Evolutionary conservation across 2,329 filamentous ascomycete genomes (phyloP), one percentile per base, ranked within the genome.

Genomic region (Rasamsonia emersonii): DNA sequence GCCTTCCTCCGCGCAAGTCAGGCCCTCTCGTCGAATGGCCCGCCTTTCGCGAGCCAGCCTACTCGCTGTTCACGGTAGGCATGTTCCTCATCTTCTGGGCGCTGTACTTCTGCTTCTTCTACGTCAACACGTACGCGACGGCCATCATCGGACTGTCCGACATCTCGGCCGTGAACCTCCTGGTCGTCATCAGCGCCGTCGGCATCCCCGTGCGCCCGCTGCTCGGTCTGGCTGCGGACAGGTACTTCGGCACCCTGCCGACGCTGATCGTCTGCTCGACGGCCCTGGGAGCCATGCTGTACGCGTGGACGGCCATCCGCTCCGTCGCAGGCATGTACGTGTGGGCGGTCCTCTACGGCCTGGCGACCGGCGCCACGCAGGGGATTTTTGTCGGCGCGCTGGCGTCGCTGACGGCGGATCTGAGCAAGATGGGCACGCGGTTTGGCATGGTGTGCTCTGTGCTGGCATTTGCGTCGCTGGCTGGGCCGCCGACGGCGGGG

Each of bases 101-200:
- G 1, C 50, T 73, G 2, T 77, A 75, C 44, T 69, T 75, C 36
- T 65, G 65, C 6, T 75, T 73, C 43, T 76, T 70, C 55, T 78
- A 77, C 54, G 49, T 43, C 17, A 36, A 35, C 4, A 43, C 68
- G 0, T 77, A 65, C 44, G 54, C 58, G 3, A 59, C 64, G 21
- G 67, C 59, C 16, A 50, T 54, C 6, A 46, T 63, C 11, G 40
- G 44, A 8, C 62, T 75, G 38, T 61, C 61, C 6, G 61, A 70
- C 4, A 67, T 14, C 9, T 23, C 10, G 7, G 67, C 68, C 2
- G 65, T 76, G 35, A 65, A 64, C 15, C 56, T 79, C 2, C 60
- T 79, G 1, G 58, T 79, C 27, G 64, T 77, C 17, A 63, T 69
- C 11, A 76, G 77, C 40, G 71, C 62, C 5, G 54, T 73, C n/a